Conservation (phyloP, 441 rosid species). For the Erodium chrysanthum region DNA sequence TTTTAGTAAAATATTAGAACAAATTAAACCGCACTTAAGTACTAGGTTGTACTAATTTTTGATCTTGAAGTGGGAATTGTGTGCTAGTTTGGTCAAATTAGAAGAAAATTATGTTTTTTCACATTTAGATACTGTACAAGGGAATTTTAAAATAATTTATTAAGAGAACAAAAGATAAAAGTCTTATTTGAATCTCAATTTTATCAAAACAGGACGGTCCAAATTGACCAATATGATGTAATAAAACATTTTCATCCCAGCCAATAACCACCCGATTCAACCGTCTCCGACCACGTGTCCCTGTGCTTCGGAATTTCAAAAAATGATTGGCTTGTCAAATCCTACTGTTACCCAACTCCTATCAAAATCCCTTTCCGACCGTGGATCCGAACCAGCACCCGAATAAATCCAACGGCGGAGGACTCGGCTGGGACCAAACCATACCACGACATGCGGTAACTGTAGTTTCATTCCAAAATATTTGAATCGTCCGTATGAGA, state of each 20-base stretch:
- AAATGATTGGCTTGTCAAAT: background rate
- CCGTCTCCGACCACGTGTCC: slow-evolving; percentile 23
- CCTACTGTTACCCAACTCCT: background rate
- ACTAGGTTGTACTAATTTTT: too few species aligned
- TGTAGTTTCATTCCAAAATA: background rate
- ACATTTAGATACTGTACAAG: too few species aligned
- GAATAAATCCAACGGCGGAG: background rate
- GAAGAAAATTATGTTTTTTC: too few species aligned
- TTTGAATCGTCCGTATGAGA: slow-evolving; percentile 14
- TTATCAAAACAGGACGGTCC: background rate
- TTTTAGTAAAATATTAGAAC: too few species aligned
- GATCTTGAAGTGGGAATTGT: too few species aligned
- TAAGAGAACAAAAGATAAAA: too few species aligned
- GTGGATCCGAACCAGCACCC: background rate
- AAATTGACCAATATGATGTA: background rate
- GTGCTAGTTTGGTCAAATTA: too few species aligned
- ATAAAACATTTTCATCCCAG: background rate
- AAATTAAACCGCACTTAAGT: too few species aligned
- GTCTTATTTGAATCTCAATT: too few species aligned
- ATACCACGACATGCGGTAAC: background rate
- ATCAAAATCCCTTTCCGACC: background rate
- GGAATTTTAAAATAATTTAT: too few species aligned
- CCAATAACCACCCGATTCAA: background rate
- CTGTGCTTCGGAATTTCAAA: slow-evolving; percentile 1
- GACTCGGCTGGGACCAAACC: background rate